A percentile compares a stretch with the other conserved stretches of the same genome.
phyloP scores from a whole-genome alignment of 2,329 filamentous ascomycete genomes.

The Karstenula rhodostoma region DNA sequence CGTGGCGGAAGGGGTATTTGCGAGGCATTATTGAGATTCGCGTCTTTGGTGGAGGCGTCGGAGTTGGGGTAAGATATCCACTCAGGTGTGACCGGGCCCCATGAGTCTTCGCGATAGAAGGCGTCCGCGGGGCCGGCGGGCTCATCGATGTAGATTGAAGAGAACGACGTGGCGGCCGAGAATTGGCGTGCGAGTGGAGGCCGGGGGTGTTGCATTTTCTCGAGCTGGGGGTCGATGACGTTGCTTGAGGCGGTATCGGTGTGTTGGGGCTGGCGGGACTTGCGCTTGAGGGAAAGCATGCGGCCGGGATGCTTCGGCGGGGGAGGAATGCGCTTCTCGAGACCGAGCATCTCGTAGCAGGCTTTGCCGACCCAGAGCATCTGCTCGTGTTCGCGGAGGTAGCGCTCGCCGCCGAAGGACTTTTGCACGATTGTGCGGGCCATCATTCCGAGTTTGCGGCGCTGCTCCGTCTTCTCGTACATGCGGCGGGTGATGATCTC shows the following conservation, averaged over 20 bases:
- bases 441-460: slow-evolving; percentile 66
- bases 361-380: slow-evolving; percentile 52
- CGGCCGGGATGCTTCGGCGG: slow-evolving; percentile 41
- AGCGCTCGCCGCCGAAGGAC: slow-evolving; percentile 66
- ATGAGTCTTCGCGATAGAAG: slow-evolving; percentile 29
- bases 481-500: slow-evolving; percentile 64
- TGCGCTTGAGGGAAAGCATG: slow-evolving; percentile 33
- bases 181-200: slow-evolving; percentile 31
- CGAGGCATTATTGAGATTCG: slow-evolving; percentile 19
- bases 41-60: slow-evolving; percentile 16
- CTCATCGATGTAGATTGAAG: slow-evolving; percentile 42
- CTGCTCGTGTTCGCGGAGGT: slow-evolving; percentile 69
- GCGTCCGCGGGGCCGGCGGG: slow-evolving; percentile 29
- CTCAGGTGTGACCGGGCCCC: slow-evolving; percentile 27
- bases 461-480: slow-evolving; percentile 66
- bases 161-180: slow-evolving; percentile 43
- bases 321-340: slow-evolving; percentile 35
- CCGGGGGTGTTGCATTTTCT: slow-evolving; percentile 49
- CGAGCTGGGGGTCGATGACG: slow-evolving; percentile 40
- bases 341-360: slow-evolving; percentile 44
- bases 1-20: slow-evolving; percentile 24
- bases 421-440: slow-evolving; percentile 66
- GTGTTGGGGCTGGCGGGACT: slow-evolving; percentile 9
- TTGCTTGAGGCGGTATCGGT: slow-evolving; percentile 34
- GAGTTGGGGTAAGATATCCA: slow-evolving; percentile 32